These are phyloP conservation scores for Phytopythium vexans DNA, from an alignment of 352 stramenopile genomes.

Conservation along the genomic window DNA sequence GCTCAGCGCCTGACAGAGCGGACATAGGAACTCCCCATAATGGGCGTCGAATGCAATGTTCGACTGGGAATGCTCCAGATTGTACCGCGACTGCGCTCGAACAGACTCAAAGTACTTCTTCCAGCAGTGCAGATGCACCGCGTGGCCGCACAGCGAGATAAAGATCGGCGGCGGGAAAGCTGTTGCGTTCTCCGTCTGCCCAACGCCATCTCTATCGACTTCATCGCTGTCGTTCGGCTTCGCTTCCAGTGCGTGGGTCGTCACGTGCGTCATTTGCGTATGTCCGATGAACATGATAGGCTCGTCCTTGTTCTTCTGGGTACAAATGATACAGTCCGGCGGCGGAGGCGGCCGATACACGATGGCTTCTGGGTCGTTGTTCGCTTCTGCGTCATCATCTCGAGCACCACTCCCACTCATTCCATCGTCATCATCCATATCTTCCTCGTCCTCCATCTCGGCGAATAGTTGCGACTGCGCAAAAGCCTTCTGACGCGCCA, in stretches of 20 bases:
- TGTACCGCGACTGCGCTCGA: conserved; percentile 60
- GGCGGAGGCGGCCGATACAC: conserved; percentile 63
- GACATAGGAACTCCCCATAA: conserved; percentile 88
- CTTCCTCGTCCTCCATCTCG: conserved; percentile 67
- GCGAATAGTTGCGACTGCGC: conserved; percentile 63
- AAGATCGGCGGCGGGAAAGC: conserved; percentile 63
- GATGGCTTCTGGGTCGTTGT: conserved; percentile 20
- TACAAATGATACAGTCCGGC: conserved; percentile 84
- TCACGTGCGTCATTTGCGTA: conserved; percentile 68
- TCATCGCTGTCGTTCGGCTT: conserved; percentile 17
- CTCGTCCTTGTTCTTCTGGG: conserved; percentile 79
- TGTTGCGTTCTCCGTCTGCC: too few species aligned
- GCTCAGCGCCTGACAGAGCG: conserved; percentile 87
- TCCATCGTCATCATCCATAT: conserved; percentile 40
- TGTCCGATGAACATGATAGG: conserved; percentile 87
- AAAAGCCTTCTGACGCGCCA: conserved; percentile 76
- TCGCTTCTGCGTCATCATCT: conserved; percentile 18
- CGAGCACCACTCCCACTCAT: conserved; percentile 8
- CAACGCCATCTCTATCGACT: too few species aligned
- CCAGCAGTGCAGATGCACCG: conserved; percentile 88
- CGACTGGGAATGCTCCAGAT: conserved; percentile 67
- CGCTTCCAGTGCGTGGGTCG: conserved; percentile 41
- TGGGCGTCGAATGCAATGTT: conserved; percentile 86
- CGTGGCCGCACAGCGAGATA: conserved; percentile 86
- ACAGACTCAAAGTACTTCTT: conserved; percentile 89